Evolutionary conservation across 495 filamentous ascomycete genomes (phyloP), one percentile per base, ranked within the genome.

Genomic region (Aspergillus sclerotioniger): DNA sequence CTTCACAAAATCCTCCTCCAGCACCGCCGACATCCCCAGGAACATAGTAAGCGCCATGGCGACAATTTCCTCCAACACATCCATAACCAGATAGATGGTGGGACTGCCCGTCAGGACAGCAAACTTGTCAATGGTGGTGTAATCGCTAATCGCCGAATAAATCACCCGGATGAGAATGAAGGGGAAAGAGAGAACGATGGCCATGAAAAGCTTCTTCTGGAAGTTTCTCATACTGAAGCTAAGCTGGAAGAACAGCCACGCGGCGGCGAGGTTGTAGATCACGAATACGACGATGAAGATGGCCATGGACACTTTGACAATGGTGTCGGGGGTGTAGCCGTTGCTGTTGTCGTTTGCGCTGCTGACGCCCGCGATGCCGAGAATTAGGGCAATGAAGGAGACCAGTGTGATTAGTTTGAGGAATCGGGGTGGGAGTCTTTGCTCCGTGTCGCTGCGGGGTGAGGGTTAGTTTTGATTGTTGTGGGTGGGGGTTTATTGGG

Each of bases 121-220:
- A 48, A 71, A 65, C 7, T 19, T 9, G 5, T 47, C 0, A 35
- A 54, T 43, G 6, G 35, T 37, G 16, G 49, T 35, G 16, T 50
- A 69, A 50, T 69, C 62, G 19, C 57, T 17, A 1, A 71, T 53
- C 0, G 69, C 69, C 8, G 69, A 67, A 48, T 66, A 71, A 21
- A 66, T 32, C 59, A 71, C 0, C 0, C 69, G 69, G 32, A 71
- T 51, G 5, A 66, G 13, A 16, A 69, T 9, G 29, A 71, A 69
- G 8, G 69, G 69, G n/a, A 16, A 35, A 25, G 66, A 67, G 19
- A 67, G 31, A 8, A 31, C 57, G 25, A 67, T 62, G 32, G 64
- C 67, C n/a, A 67, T 55, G 50, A 71, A 71, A 41, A 71, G 46
- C 58, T 67, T 69, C 49, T 65, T 69, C 58, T 71, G 66, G 13